Evolutionary conservation across 331 rosid genomes (phyloP).

Genomic region (Saraca asoca): DNA sequence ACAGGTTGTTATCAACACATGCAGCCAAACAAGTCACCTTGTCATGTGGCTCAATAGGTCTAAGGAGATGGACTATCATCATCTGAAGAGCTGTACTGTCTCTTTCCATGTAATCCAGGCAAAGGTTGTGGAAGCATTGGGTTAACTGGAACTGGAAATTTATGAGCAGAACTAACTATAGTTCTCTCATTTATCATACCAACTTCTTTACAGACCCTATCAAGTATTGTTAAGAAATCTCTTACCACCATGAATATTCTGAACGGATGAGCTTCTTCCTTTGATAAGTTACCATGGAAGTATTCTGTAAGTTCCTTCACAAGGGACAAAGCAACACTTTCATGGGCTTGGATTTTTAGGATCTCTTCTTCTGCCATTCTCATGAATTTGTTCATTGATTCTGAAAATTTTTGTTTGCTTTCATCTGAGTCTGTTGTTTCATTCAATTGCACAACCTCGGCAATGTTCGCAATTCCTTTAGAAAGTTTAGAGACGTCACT

Average conservation of each 20-base stretch:
- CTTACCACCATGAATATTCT: slow-evolving; percentile 94
- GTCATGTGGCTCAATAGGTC: slow-evolving; percentile 22
- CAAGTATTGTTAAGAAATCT: slow-evolving; percentile 75
- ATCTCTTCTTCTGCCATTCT: slow-evolving; percentile 80
- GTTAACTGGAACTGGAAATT: slow-evolving; percentile 89
- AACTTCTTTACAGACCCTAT: slow-evolving; percentile 95
- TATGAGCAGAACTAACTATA: slow-evolving; percentile 72
- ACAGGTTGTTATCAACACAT: slow-evolving; percentile 49
- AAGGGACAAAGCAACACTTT: slow-evolving; percentile 80
- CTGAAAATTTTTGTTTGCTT: slow-evolving; percentile 52
- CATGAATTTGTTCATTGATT: slow-evolving; percentile 75
- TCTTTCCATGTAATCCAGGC: slow-evolving; percentile 52
- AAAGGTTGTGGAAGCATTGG: slow-evolving; percentile 78
- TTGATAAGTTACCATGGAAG: slow-evolving; percentile 88
- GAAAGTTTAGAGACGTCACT: slow-evolving; percentile 82
- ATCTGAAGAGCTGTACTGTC: slow-evolving; percentile 55
- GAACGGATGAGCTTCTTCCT: slow-evolving; percentile 98
- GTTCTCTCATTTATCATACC: slow-evolving; percentile 82
- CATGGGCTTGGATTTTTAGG: slow-evolving; percentile 77
- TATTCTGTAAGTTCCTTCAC: slow-evolving; percentile 97
- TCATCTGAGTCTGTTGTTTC: slow-evolving; percentile 43
- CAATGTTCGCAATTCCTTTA: slow-evolving; percentile 59
- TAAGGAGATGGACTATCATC: slow-evolving; percentile 57
- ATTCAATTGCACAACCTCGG: slow-evolving; percentile 50
- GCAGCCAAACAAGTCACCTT: slow-evolving; percentile 35